A percentile compares a stretch with the other conserved stretches of the same genome.
Evolutionary conservation across 805 yeast genomes (phyloP).

Genomic region (Kluyveromyces aestuarii): DNA sequence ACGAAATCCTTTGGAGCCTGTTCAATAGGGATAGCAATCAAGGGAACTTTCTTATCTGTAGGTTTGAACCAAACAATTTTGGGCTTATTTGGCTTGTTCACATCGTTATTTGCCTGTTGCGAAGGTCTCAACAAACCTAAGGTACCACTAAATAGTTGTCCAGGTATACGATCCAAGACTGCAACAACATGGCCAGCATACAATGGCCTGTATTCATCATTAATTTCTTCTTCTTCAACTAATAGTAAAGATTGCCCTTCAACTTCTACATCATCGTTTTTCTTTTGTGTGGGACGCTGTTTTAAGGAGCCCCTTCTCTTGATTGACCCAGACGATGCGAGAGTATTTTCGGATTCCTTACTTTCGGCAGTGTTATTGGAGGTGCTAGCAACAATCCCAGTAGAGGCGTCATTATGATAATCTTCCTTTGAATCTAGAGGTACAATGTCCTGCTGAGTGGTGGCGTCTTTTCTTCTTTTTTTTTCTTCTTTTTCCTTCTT

Average conservation of each 20-base stretch:
- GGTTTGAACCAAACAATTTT: slow-evolving; percentile 99
- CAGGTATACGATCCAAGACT: slow-evolving; percentile 93
- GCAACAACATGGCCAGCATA: slow-evolving; percentile 99
- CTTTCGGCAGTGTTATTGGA: slow-evolving; percentile 23
- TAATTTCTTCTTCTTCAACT: slow-evolving; percentile 92
- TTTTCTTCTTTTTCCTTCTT: slow-evolving; percentile 96
- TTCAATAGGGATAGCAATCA: slow-evolving; percentile 97
- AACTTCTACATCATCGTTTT: slow-evolving; percentile 96
- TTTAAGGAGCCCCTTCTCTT: slow-evolving; percentile 84
- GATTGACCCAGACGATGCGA: slow-evolving; percentile 25
- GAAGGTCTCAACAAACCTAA: slow-evolving; percentile 91
- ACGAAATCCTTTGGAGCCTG: slow-evolving; percentile 95
- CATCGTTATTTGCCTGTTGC: slow-evolving; percentile 74
- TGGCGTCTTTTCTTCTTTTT: slow-evolving; percentile 73
- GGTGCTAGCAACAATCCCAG: slow-evolving; percentile 27
- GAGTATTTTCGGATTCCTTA: slow-evolving; percentile 30
- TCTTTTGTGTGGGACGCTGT: slow-evolving; percentile 94
- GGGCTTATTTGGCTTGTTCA: slow-evolving; percentile 47
- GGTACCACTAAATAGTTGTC: slow-evolving; percentile 92
- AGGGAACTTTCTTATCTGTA: slow-evolving; percentile 93
- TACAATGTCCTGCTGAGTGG: slow-evolving; percentile 31
- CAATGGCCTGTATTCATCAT: slow-evolving; percentile 84
- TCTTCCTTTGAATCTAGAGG: slow-evolving; percentile 43
- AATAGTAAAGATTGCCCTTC: slow-evolving; percentile 91
- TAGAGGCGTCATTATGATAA: slow-evolving; percentile 73